These are phyloP conservation scores for Suaeda aralocaspica DNA, from an alignment of 148 eudicot genomes.

Conservation along the genomic window DNA sequence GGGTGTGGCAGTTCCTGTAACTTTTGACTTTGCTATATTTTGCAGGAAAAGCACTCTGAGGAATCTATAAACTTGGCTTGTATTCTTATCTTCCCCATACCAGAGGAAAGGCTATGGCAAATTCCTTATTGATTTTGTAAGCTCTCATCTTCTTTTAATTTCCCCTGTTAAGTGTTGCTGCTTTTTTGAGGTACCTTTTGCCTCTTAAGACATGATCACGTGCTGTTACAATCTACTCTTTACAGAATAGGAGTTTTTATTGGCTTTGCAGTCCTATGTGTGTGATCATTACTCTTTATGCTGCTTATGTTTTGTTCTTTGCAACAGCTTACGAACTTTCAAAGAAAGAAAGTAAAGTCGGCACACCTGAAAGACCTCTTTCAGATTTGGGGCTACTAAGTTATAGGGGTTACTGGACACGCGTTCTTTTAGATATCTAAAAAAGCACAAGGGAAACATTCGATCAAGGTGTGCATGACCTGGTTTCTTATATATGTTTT, in stretches of 20 bases:
- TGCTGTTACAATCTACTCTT: not conserved
- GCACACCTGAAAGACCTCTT: conserved; percentile 93
- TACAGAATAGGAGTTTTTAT: not conserved
- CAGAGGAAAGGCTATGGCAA: conserved; percentile 98
- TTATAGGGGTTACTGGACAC: conserved; percentile 97
- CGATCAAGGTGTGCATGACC: conserved; percentile 90
- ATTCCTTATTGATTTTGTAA: conserved; percentile 91
- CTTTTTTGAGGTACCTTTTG: not conserved
- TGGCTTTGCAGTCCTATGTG: not conserved
- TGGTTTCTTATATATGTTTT: no score
- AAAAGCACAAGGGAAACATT: conserved; percentile 98
- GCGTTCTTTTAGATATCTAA: conserved; percentile 83
- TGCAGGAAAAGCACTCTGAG: conserved; percentile 96
- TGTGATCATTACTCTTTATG: not conserved
- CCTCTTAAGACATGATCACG: not conserved
- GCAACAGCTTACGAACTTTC: conserved; percentile 93
- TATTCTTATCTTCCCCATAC: conserved; percentile 93
- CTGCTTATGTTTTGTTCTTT: conserved; percentile 2
- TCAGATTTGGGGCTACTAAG: conserved; percentile 90
- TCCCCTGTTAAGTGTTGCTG: not conserved
- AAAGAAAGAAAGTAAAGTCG: conserved; percentile 93
- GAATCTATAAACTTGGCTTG: conserved; percentile 95
- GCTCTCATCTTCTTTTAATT: conserved; percentile 19
- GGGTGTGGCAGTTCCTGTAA: not conserved
- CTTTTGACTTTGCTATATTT: conserved; percentile 2